Base-by-base conservation (phyloP, 768 basidiomycete genomes). In the Leccinum subgranulosum region DNA sequence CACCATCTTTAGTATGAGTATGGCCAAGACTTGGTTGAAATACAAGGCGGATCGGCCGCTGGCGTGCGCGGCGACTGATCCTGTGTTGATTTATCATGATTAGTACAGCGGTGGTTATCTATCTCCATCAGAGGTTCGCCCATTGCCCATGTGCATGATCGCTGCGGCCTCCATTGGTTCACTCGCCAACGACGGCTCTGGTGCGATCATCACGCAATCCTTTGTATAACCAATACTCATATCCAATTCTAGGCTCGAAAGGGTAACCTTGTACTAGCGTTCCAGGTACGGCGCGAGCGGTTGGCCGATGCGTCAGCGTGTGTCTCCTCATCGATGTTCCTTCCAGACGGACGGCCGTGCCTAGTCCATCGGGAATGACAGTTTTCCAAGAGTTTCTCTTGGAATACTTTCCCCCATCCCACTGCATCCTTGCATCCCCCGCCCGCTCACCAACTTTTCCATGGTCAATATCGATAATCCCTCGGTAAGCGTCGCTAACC, bases 141-240 rank as follows among this genome's bases (percentile, higher is more conserved):
- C 55, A 14, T 47, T 36, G 46, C 62, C 57, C 58, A 49, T 12
- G 48, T 15, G 33, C 33, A n/a, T 43, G 17, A 50, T 33, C 29
- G 19, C 15, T 33, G 25, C 25, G 27, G 29, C 29, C 9, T 19
- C 21, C 12, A 9, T 19, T 45, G 12, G 28, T 17, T 23, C n/a
- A 19, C n/a, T 15, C 14, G n/a, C 11, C 34, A 14, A 2, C 15
- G 27, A 17, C 36, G 29, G 48, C 31, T 23, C 47, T 27, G 46
- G 19, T 41, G 31, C 54, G 63, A 65, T 56, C 49, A 56, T 48
- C 51, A 55, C 53, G 62, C 62, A 46, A 6, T n/a, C 11, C 31
- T 6, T 10, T 27, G 10, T 21, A 64, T 49, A 48, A 54, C 52
- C 33, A 51, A 63, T 53, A 47, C 17, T 6, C 23, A 50, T 46